These are phyloP conservation scores for Penicillium subrubescens DNA, from an alignment of 495 filamentous ascomycete genomes.

Conservation along the genomic window DNA sequence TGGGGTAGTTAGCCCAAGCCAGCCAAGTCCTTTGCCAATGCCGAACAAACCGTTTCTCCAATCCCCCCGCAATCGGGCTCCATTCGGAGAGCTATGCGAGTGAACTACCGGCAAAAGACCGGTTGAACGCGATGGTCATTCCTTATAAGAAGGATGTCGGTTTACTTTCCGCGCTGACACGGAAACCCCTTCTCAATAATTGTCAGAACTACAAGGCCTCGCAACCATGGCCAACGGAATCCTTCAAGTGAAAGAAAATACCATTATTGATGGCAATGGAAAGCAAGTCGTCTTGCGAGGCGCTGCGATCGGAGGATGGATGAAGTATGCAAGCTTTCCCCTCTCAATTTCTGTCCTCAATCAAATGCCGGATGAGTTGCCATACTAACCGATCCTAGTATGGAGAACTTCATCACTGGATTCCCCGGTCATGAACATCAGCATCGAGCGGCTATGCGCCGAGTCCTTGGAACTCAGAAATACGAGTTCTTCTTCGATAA, in stretches of 20 bases:
- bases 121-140: background rate
- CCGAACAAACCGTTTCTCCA: background rate
- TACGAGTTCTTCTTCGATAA: slow-evolving; percentile 52
- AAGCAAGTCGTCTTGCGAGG: slow-evolving; percentile 52
- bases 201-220: background rate
- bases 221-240: slow-evolving; percentile 37
- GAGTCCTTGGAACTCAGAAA: slow-evolving; percentile 53
- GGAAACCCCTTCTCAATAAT: background rate
- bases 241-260: slow-evolving; percentile 46
- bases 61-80: slow-evolving; percentile 11
- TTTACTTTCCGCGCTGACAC: background rate
- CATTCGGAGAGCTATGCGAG: background rate
- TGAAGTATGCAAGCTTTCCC: slow-evolving; percentile 31
- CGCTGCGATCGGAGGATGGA: slow-evolving; percentile 51
- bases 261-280: slow-evolving; percentile 51
- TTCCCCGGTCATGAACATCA: slow-evolving; percentile 62
- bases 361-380: background rate
- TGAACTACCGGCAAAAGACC: background rate
- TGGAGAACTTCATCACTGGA: slow-evolving; percentile 73
- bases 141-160: background rate
- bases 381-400: slow-evolving; percentile 35
- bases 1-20: background rate
- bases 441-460: slow-evolving; percentile 55
- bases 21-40: background rate
- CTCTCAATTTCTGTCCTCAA: too few relatives aligned